Percentiles rank a stretch among this genome's conserved stretches.
Evolutionary conservation across 495 filamentous ascomycete species (phyloP).

Genomic region (Penicillium coffeae): DNA sequence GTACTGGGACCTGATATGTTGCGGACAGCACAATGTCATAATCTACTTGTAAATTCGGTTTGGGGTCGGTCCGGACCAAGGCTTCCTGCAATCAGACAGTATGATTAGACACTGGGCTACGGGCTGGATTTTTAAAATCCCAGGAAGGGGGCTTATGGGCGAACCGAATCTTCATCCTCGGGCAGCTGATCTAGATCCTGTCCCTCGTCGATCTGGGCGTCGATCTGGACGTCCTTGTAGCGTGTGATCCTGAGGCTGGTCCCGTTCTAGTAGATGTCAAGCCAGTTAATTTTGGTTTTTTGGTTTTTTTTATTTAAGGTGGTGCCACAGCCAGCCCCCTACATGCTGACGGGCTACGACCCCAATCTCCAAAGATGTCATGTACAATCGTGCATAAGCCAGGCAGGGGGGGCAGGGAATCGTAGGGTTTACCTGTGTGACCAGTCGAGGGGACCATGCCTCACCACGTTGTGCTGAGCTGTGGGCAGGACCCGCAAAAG

Average conservation of each 20-base stretch:
- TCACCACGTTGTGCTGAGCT: slow-evolving; percentile 12
- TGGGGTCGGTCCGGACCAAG: slow-evolving; percentile 25
- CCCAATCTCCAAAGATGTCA: background rate
- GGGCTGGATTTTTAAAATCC: background rate
- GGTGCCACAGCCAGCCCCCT: background rate
- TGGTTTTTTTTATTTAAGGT: background rate
- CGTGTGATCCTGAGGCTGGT: slow-evolving; percentile 36
- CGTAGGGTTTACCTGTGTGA: slow-evolving; percentile 28
- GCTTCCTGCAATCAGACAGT: slow-evolving; percentile 35
- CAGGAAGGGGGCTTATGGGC: slow-evolving; percentile 7
- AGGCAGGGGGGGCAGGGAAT: slow-evolving; percentile 8
- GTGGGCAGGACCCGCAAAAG: slow-evolving; percentile 44
- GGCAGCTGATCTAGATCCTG: slow-evolving; percentile 10
- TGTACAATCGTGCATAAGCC: slow-evolving; percentile 5
- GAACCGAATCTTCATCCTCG: slow-evolving; percentile 38
- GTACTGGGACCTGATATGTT: slow-evolving; percentile 50
- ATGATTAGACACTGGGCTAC: background rate
- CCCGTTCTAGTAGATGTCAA: slow-evolving; percentile 21
- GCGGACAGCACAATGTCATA: slow-evolving; percentile 53
- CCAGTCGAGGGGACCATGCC: slow-evolving; percentile 29
- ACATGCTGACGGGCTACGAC: background rate
- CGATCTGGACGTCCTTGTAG: slow-evolving; percentile 17
- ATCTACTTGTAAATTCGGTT: slow-evolving; percentile 35
- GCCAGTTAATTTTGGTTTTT: background rate
- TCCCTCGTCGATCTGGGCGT: slow-evolving; percentile 5